A percentile compares a stretch with the other conserved stretches of the same genome.
Evolutionary conservation across 192 early-diverging fungal species (phyloP).

Genomic region (Coemansia sp.): DNA sequence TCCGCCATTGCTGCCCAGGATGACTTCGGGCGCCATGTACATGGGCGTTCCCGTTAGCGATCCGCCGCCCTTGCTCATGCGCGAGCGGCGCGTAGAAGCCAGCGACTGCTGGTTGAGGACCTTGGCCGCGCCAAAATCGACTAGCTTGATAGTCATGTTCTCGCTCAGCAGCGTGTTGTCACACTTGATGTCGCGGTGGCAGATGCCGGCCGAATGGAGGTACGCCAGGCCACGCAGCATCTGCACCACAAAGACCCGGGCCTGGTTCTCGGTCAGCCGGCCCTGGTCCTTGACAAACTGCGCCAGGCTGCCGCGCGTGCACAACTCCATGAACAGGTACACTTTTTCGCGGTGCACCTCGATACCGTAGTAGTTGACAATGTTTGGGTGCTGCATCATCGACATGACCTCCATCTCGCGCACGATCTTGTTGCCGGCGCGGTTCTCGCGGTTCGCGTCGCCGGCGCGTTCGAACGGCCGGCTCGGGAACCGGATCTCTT

Average conservation of each 20-base stretch:
- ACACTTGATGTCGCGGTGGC: conserved; percentile 86
- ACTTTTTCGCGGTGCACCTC: conserved; percentile 89
- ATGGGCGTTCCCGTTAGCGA: conserved; percentile 57
- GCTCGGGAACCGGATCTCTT: conserved; percentile 82
- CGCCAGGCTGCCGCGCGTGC: conserved; percentile 67
- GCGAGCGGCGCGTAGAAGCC: conserved; percentile 35
- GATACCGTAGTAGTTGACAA: conserved; percentile 85
- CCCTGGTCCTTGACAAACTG: conserved; percentile 69
- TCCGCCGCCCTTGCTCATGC: conserved; percentile 7
- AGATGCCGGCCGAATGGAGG: conserved; percentile 73
- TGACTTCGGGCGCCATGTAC: conserved; percentile 71
- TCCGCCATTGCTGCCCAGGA: conserved; percentile 68
- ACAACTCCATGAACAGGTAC: conserved; percentile 90
- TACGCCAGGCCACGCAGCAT: conserved; percentile 81
- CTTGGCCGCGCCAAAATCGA: conserved; percentile 89
- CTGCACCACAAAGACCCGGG: conserved; percentile 70
- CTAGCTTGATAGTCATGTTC: conserved; percentile 71
- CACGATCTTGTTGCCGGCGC: conserved; percentile 58
- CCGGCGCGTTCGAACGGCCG: conserved; percentile 24
- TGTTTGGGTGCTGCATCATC: conserved; percentile 82
- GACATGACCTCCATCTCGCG: conserved; percentile 93
- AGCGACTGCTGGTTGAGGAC: conserved; percentile 65
- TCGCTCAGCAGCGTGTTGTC: conserved; percentile 82
- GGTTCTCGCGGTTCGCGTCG: conserved; percentile 1
- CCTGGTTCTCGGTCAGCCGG: conserved; percentile 67